Percentiles rank a stretch among this genome's conserved stretches.
Conservation (phyloP, 2,329 filamentous ascomycete genomes). For the Parafenestella ontariensis region DNA sequence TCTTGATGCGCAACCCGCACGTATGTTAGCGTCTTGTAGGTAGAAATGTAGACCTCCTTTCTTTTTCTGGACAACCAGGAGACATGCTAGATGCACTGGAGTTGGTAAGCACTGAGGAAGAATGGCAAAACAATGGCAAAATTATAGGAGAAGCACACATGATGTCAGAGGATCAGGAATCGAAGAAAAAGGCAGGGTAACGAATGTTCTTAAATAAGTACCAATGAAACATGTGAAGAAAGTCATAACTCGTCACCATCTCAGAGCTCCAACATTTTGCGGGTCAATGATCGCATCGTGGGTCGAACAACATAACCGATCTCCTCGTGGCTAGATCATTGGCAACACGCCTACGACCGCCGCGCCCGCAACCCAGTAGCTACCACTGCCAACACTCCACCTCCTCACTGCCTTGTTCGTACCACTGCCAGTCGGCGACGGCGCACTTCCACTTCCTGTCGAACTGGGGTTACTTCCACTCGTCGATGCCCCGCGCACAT, state of each 20-base stretch:
- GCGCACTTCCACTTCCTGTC: constrained; percentile 12
- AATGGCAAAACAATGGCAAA: too few relatives aligned
- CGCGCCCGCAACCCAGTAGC: constrained; percentile 13
- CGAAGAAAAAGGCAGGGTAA: too few relatives aligned
- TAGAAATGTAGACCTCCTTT: background rate
- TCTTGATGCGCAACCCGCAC: too few relatives aligned
- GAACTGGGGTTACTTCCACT: constrained; percentile 18
- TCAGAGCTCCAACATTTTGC: background rate
- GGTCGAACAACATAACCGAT: background rate
- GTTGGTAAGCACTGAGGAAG: background rate
- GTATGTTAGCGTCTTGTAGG: too few relatives aligned
- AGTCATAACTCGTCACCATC: background rate
- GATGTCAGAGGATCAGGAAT: too few relatives aligned
- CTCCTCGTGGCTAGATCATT: background rate
- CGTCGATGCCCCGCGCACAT: constrained; percentile 23
- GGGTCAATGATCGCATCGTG: background rate
- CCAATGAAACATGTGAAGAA: background rate
- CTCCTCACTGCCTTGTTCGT: constrained; percentile 1
- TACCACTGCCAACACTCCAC: constrained; percentile 1
- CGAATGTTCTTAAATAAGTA: too few relatives aligned
- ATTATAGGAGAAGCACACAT: too few relatives aligned
- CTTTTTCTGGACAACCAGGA: background rate
- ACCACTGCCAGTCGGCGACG: constrained; percentile 9
- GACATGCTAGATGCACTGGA: background rate
- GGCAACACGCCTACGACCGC: constrained; percentile 7